phyloP scores from a whole-genome alignment of 306 rosid genomes.

The Gillenia trifoliata region DNA sequence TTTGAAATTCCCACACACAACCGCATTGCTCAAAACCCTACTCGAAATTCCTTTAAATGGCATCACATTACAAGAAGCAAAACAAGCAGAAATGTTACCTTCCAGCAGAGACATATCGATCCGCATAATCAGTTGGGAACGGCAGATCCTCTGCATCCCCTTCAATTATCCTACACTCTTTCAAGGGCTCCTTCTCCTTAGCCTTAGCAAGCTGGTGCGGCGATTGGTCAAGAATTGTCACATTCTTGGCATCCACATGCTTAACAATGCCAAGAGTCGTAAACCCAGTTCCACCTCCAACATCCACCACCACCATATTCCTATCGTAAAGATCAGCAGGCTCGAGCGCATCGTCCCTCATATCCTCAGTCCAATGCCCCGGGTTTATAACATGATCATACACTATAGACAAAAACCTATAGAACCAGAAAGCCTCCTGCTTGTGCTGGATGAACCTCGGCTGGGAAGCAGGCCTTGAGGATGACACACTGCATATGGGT shows the following conservation, averaged over 20 bases:
- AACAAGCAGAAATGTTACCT: conserved; percentile 38
- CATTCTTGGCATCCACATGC: conserved; percentile 87
- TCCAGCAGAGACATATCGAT: conserved; percentile 92
- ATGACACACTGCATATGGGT: conserved; percentile 57
- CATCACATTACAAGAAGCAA: not conserved
- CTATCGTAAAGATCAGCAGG: conserved; percentile 73
- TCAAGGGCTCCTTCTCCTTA: conserved; percentile 76
- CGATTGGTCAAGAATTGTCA: conserved; percentile 87
- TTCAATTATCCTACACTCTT: conserved; percentile 74
- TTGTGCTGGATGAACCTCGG: conserved; percentile 94
- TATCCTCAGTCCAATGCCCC: conserved; percentile 94
- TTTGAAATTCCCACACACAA: not conserved
- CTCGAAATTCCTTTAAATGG: not conserved
- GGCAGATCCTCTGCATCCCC: conserved; percentile 94
- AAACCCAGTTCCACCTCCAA: conserved; percentile 92
- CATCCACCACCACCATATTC: conserved; percentile 78
- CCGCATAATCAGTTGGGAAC: conserved; percentile 76
- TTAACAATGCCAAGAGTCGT: conserved; percentile 84
- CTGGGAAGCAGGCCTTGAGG: conserved; percentile 76
- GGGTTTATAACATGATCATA: conserved; percentile 87
- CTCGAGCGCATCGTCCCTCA: conserved; percentile 93
- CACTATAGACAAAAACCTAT: conserved; percentile 80
- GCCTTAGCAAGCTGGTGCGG: conserved; percentile 99
- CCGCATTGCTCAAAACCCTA: not conserved
- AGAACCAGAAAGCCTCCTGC: conserved; percentile 94